Base-by-base conservation (phyloP, 2,329 filamentous ascomycete species). In the Penicillium sp. region DNA sequence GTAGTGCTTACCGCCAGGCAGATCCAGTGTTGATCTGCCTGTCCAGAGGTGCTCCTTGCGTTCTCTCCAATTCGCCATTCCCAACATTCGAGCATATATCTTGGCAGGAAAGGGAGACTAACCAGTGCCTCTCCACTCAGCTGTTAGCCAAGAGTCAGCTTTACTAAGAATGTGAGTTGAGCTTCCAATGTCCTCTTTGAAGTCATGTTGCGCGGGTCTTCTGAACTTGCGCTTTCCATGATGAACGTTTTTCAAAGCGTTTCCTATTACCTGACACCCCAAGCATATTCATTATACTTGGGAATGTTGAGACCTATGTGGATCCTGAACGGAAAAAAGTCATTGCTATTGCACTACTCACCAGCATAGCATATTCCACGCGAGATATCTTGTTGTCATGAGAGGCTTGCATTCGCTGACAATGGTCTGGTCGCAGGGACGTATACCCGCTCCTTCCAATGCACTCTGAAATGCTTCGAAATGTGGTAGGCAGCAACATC, bases 231-330 rank as follows among this genome's bases (percentile, higher is more conserved):
- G 3, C 10, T 33, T 49, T 49, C 41, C 35, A 19, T 49, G 46
- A 49, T 49, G 46, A 44, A 38, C 41, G 41, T 49, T 39, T 38
- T 33, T 22, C 19, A 34, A 39, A 49, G 35, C 46, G 46, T 45
- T 49, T 45, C 46, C 46, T 49, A 49, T 45, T 49, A 49, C 29
- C 41, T 49, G 46, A 49, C 46, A 49, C 19, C 40, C 40, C 46
- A 28, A 37, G 22, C 12, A n/a, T 39, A 35, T 30, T 30, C n/a
- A 11, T 27, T 31, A 31, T 42, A 35, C 9, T 34, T 49, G 41
- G 46, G 41, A 35, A 44, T 45, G 41, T 49, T 49, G 46, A 49
- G 13, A 49, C 8, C 12, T 49, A 22, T 45, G 46, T 49, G 46
- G 40, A 45, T 49, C 33, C 46, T 49, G 46, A 49, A 34, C 2